phyloP scores from a whole-genome alignment of 2,329 filamentous ascomycete genomes.

The Microcyclospora tardicrescens region DNA sequence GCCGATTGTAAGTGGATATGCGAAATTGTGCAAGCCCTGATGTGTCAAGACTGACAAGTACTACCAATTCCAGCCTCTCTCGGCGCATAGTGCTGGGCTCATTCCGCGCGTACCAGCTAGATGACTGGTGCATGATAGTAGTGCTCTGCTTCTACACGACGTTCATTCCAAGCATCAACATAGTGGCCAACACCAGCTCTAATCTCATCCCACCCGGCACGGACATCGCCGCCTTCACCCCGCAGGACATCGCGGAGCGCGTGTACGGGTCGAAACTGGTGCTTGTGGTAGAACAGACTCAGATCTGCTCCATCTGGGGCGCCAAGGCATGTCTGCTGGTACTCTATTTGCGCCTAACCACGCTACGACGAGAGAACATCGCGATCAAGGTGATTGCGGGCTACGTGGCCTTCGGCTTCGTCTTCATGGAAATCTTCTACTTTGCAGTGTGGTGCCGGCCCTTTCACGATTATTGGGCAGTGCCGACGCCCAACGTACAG shows the following conservation, averaged over 20 bases:
- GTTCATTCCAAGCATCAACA: conserved; percentile 37
- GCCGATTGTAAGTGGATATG: conserved; percentile 27
- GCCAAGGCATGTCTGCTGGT: conserved; percentile 26
- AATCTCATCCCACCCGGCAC: conserved; percentile 34
- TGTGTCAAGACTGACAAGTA: background rate
- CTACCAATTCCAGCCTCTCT: conserved; percentile 24
- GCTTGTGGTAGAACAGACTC: conserved; percentile 27
- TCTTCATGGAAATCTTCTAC: conserved; percentile 29
- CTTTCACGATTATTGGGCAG: conserved; percentile 26
- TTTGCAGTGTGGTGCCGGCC: conserved; percentile 29
- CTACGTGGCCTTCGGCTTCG: conserved; percentile 24
- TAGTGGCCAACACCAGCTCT: conserved; percentile 27
- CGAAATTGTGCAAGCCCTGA: background rate
- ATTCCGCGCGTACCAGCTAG: conserved; percentile 37
- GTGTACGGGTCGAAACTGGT: conserved; percentile 26
- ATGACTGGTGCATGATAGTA: conserved; percentile 46
- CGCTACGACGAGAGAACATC: conserved; percentile 23
- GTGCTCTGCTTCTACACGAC: conserved; percentile 37
- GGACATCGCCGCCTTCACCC: conserved; percentile 30
- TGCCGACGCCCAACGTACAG: conserved; percentile 23
- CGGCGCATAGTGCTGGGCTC: conserved; percentile 34
- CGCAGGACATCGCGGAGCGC: conserved; percentile 13
- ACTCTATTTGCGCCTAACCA: conserved; percentile 27
- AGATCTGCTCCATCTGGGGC: conserved; percentile 26
- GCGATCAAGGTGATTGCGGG: conserved; percentile 22